A percentile compares a stretch with the other conserved stretches of the same genome.
These are phyloP conservation scores for Darksidea phi DNA, from an alignment of 495 filamentous ascomycete species.

Conservation along the genomic window DNA sequence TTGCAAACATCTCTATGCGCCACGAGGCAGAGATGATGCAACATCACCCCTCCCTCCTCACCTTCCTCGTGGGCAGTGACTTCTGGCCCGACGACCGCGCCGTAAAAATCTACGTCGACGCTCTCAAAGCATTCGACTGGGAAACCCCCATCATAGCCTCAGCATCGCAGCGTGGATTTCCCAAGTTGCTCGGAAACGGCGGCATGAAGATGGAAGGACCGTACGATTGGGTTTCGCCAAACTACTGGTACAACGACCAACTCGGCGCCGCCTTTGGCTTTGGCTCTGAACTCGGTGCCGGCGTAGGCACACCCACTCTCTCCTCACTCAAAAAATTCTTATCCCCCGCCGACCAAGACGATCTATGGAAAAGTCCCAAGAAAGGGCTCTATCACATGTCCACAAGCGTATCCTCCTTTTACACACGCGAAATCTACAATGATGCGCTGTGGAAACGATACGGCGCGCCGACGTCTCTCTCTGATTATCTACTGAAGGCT, in stretches of 20 bases:
- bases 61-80: slow-evolving; percentile 60
- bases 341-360: slow-evolving; percentile 49
- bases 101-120: slow-evolving; percentile 51
- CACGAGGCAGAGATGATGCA: slow-evolving; percentile 53
- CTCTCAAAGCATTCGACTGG: slow-evolving; percentile 55
- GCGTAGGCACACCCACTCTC: slow-evolving; percentile 61
- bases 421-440: slow-evolving; percentile 58
- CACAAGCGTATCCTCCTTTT: slow-evolving; percentile 53
- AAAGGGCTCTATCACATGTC: slow-evolving; percentile 61
- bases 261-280: slow-evolving; percentile 62
- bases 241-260: slow-evolving; percentile 58
- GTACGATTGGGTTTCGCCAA: slow-evolving; percentile 67
- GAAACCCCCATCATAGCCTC: slow-evolving; percentile 57
- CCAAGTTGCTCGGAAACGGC: slow-evolving; percentile 51
- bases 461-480: slow-evolving; percentile 52
- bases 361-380: slow-evolving; percentile 56
- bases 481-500: slow-evolving; percentile 54
- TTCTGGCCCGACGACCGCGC: slow-evolving; percentile 62
- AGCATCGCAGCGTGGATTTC: slow-evolving; percentile 56
- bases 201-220: slow-evolving; percentile 69
- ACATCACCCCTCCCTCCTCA: slow-evolving; percentile 53
- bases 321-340: slow-evolving; percentile 57
- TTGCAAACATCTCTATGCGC: slow-evolving; percentile 55
- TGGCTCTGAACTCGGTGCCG: slow-evolving; percentile 60
- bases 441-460: slow-evolving; percentile 51